Percentiles rank a stretch among this genome's conserved stretches.
Evolutionary conservation across 257 asterid genomes (phyloP).

Genomic region (Solanum boliviense): DNA sequence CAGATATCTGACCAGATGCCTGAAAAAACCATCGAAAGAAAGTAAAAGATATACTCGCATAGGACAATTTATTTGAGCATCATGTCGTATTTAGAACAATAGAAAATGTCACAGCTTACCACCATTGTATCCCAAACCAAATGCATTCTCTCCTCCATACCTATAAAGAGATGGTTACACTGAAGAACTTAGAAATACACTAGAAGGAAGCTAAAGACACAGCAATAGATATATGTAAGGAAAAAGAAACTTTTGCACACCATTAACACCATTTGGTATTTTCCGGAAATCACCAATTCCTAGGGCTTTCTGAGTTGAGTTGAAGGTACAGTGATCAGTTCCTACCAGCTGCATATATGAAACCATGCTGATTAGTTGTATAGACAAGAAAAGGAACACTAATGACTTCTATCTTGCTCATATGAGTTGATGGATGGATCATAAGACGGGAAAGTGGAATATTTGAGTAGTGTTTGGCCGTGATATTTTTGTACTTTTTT

Average conservation of each 20-base stretch:
- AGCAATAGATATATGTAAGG: neutral
- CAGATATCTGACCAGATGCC: slow-evolving; percentile 81
- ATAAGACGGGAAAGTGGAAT: neutral
- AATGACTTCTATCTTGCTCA: neutral
- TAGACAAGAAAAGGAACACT: neutral
- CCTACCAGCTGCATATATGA: slow-evolving; percentile 74
- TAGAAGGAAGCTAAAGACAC: neutral
- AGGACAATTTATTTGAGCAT: neutral
- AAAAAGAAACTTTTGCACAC: slow-evolving; percentile 15
- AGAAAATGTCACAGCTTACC: slow-evolving; percentile 33
- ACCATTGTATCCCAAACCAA: slow-evolving; percentile 95
- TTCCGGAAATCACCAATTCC: slow-evolving; percentile 86
- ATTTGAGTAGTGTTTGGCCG: neutral
- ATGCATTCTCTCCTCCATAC: slow-evolving; percentile 98
- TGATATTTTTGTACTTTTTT: neutral
- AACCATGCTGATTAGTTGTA: slow-evolving; percentile 1
- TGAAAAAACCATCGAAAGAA: slow-evolving; percentile 12
- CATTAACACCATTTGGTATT: slow-evolving; percentile 98
- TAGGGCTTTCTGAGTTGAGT: slow-evolving; percentile 72
- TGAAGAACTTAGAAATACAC: neutral
- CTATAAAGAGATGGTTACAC: slow-evolving; percentile 16
- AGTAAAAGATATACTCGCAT: neutral
- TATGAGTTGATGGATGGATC: neutral
- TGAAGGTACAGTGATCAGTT: slow-evolving; percentile 95
- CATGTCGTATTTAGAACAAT: neutral